phyloP scores from a whole-genome alignment of 345 rosid species.

The Populus ilicifolia region DNA sequence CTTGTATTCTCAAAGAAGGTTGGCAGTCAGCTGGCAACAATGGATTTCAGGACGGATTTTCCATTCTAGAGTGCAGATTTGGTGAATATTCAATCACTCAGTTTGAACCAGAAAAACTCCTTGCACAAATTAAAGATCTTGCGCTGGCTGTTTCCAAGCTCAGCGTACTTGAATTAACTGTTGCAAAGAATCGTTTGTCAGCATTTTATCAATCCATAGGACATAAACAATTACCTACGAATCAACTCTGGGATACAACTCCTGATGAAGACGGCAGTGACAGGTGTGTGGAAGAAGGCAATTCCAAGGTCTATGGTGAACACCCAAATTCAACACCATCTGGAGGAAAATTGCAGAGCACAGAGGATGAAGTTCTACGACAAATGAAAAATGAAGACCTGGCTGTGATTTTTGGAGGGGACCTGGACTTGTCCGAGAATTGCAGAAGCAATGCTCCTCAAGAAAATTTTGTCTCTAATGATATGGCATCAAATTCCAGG shows the following conservation, averaged over 20 bases:
- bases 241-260: constrained; percentile 33
- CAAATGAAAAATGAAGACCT: constrained; percentile 20
- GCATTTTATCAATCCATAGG: constrained; percentile 58
- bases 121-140: constrained; percentile 48
- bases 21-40: constrained; percentile 10
- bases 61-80: constrained; percentile 8
- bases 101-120: constrained; percentile 52
- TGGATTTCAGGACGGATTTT: constrained; percentile 6
- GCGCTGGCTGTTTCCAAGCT: constrained; percentile 38
- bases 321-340: constrained; percentile 2
- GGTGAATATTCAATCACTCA: constrained; percentile 35
- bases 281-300: constrained; percentile 6
- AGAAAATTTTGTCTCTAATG: constrained; percentile 19
- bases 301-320: constrained; percentile 7
- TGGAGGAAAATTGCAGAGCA: constrained; percentile 3
- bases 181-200: constrained; percentile 39
- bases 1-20: constrained; percentile 36
- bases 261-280: constrained; percentile 22
- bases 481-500: constrained; percentile 20
- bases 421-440: constrained; percentile 6
- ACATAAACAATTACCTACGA: constrained; percentile 46
- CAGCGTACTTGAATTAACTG: constrained; percentile 48
- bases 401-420: constrained; percentile 10
- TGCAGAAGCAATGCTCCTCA: constrained; percentile 9
- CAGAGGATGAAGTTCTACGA: constrained; percentile 6